A percentile compares a stretch with the other conserved stretches of the same genome.
phyloP scores from a whole-genome alignment of 108 stramenopile species.

The Nitzschia sp. region DNA sequence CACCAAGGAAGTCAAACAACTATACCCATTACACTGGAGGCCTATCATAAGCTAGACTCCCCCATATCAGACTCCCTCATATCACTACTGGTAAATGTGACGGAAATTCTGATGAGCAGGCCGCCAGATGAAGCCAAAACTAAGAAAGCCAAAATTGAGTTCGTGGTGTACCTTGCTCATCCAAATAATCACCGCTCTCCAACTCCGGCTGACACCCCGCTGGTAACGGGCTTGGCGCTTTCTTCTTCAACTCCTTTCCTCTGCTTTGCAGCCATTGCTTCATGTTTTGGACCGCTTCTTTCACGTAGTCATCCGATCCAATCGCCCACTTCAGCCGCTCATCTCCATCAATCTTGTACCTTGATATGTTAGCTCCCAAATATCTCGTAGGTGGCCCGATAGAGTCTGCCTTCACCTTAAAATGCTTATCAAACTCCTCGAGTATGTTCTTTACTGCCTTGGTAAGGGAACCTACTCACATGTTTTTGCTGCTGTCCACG shows the following conservation, averaged over 20 bases:
- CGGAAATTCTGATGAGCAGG: no score
- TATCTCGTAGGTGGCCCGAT: slow-evolving; percentile 34
- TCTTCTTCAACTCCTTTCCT: slow-evolving; percentile 14
- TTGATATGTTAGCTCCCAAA: slow-evolving; percentile 30
- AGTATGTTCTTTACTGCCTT: slow-evolving; percentile 2
- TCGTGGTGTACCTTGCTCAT: no score
- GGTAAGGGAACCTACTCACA: no score
- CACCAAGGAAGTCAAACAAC: no score
- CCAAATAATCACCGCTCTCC: no score
- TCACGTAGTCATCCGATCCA: slow-evolving; percentile 27
- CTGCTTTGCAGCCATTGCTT: slow-evolving; percentile 20
- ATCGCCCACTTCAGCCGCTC: slow-evolving; percentile 33
- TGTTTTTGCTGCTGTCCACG: no score
- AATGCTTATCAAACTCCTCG: slow-evolving; percentile 9
- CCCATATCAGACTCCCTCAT: no score
- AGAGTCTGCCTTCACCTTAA: slow-evolving; percentile 14
- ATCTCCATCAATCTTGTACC: not conserved
- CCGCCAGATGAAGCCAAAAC: no score
- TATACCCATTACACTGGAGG: no score
- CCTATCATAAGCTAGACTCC: no score
- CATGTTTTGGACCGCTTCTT: slow-evolving; percentile 35
- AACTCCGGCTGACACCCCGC: slow-evolving; percentile 9
- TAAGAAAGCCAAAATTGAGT: no score
- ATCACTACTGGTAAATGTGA: no score
- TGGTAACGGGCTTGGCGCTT: slow-evolving; percentile 31